phyloP scores from a whole-genome alignment of 768 basidiomycete genomes.

The Leccinum olivaceopallidum region DNA sequence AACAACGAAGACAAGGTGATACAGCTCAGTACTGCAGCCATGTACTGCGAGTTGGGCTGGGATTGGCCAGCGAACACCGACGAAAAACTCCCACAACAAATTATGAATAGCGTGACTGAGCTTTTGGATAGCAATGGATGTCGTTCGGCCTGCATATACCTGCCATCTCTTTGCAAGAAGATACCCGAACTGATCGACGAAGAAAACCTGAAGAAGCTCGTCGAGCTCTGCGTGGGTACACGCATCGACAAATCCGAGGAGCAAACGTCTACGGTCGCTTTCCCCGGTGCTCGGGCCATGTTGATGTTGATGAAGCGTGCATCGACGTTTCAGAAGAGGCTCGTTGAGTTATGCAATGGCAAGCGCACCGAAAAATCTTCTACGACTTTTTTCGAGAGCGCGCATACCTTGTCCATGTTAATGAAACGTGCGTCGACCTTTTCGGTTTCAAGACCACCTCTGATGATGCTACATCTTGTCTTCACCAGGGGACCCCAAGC shows the following conservation, averaged over 20 bases:
- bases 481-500: slow-evolving; percentile 11
- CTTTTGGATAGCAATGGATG: slow-evolving; percentile 14
- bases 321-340: neutral
- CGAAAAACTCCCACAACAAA: slow-evolving; percentile 2
- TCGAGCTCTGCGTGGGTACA: slow-evolving; percentile 18
- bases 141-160: slow-evolving; percentile 27
- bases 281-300: slow-evolving; percentile 27
- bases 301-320: slow-evolving; percentile 23
- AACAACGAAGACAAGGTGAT: slow-evolving; percentile 1
- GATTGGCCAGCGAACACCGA: slow-evolving; percentile 13
- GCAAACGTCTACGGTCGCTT: slow-evolving; percentile 17
- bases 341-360: no score
- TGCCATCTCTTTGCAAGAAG: slow-evolving; percentile 31
- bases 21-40: slow-evolving; percentile 26
- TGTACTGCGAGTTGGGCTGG: slow-evolving; percentile 28
- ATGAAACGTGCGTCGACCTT: no score
- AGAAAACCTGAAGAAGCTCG: slow-evolving; percentile 17
- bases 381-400: no score
- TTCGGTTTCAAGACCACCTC: no score
- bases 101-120: slow-evolving; percentile 11
- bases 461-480: neutral
- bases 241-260: slow-evolving; percentile 12
- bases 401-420: no score
- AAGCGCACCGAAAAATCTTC: no score
- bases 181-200: slow-evolving; percentile 16